Evolutionary conservation across 495 filamentous ascomycete genomes (phyloP), one percentile per base, ranked within the genome.

Genomic region (Haplographium delicatum): DNA sequence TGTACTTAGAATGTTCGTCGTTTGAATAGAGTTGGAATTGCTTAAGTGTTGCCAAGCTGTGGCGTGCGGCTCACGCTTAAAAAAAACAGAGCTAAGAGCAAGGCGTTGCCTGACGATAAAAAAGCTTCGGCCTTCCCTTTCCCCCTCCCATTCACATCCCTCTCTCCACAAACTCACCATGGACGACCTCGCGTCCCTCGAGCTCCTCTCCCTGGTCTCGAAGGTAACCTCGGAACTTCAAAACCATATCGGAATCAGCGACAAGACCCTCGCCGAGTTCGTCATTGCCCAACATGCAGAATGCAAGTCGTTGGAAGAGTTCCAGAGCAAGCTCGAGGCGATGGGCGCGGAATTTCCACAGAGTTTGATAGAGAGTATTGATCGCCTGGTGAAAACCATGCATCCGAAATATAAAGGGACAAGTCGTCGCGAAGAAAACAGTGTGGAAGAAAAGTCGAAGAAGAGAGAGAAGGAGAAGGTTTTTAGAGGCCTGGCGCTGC

Each of bases 211-310:
- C 54, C 81, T 98, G 50, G 90, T 97, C 53, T 91, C 88, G 38
- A 95, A 91, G 67, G 88, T 98, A 58, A 95, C 89, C 28, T 89
- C 84, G 25, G 93, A 98, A 70, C 73, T 97, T 35, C 84, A 89
- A 57, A 98, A 98, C 68, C 87, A 98, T 69, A 68, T 98, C 46
- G 89, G 91, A 26, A 83, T 96, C 61, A 86, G 74, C 66, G 91
- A 98, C 64, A 96, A 95, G 70, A 95, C 89, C 1, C 73, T 97
- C 15, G 90, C 93, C 43, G 93, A 97, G 66, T 98, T 94, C 64
- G 78, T 97, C 48, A 96, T 98, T 57, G 87, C 83, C 53, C 87
- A 94, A 57, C 88, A 95, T 58, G 62, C 85, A 59, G 80, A 90
- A 81, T 88, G 82, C 70, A 69, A 67, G 15, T 76, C 73, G 2